Conservation (phyloP, 2,329 filamentous ascomycete species). For the Fusarium veterinarium region DNA sequence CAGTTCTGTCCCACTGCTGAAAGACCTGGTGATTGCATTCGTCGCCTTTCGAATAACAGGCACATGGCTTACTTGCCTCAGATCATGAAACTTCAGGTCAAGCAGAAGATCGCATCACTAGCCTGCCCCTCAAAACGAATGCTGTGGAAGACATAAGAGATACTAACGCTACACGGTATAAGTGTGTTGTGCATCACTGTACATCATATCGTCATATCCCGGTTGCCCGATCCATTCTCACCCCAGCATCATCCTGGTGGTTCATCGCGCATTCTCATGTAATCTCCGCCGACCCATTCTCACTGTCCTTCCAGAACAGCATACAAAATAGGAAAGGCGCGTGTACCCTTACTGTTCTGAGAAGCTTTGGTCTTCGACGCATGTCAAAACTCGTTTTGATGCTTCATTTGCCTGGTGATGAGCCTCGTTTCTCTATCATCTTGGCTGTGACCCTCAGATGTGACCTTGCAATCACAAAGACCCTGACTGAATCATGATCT, state of each 20-base stretch:
- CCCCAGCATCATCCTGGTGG: constrained; percentile 33
- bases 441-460: constrained; percentile 12
- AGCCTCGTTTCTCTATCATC: constrained; percentile 2
- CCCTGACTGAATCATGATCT: constrained; percentile 13
- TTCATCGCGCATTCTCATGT: constrained; percentile 38
- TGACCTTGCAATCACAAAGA: constrained; percentile 16
- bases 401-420: constrained; percentile 16
- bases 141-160: neutral
- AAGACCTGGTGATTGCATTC: constrained; percentile 31
- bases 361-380: neutral
- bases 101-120: neutral
- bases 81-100: neutral
- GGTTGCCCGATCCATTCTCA: constrained; percentile 11
- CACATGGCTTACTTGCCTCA: neutral
- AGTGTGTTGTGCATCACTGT: neutral
- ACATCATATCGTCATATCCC: constrained; percentile 25
- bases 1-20: neutral
- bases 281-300: constrained; percentile 38
- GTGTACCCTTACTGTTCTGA: constrained; percentile 6
- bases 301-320: constrained; percentile 38
- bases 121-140: neutral
- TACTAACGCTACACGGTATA: neutral
- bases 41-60: neutral
- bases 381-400: constrained; percentile 3
- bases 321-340: constrained; percentile 15